phyloP scores from a whole-genome alignment of 139 green algal species.

The Trebouxia sp. region DNA sequence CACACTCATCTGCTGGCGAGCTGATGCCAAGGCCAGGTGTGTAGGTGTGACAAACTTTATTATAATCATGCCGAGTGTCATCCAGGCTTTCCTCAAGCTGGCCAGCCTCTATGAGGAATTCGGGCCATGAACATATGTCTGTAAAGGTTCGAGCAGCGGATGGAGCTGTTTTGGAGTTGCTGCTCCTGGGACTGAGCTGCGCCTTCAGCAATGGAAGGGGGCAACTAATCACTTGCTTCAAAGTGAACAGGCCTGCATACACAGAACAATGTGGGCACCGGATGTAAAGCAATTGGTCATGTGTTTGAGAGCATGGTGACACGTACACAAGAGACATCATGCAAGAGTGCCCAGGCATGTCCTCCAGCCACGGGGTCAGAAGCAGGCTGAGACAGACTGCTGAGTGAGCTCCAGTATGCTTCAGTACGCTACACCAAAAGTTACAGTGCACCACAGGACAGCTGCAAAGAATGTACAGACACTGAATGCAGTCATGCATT shows the following conservation, averaged over 20 bases:
- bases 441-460: too few relatives aligned
- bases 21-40: neutral
- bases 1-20: slow-evolving; percentile 13
- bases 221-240: neutral
- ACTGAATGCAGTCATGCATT: too few relatives aligned
- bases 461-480: too few relatives aligned
- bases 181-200: neutral
- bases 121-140: neutral
- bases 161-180: neutral
- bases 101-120: neutral
- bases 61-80: neutral
- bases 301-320: too few relatives aligned
- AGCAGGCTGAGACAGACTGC: too few relatives aligned
- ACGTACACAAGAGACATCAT: too few relatives aligned
- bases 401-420: too few relatives aligned
- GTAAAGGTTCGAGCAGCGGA: neutral
- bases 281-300: too few relatives aligned
- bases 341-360: too few relatives aligned
- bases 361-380: too few relatives aligned
- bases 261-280: too few relatives aligned
- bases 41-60: neutral
- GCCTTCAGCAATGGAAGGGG: neutral
- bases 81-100: neutral
- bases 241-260: neutral
- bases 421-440: too few relatives aligned